Percentiles rank a stretch among this genome's conserved stretches.
phyloP scores from a whole-genome alignment of 2,329 filamentous ascomycete genomes.

The Colletotrichum sojae region DNA sequence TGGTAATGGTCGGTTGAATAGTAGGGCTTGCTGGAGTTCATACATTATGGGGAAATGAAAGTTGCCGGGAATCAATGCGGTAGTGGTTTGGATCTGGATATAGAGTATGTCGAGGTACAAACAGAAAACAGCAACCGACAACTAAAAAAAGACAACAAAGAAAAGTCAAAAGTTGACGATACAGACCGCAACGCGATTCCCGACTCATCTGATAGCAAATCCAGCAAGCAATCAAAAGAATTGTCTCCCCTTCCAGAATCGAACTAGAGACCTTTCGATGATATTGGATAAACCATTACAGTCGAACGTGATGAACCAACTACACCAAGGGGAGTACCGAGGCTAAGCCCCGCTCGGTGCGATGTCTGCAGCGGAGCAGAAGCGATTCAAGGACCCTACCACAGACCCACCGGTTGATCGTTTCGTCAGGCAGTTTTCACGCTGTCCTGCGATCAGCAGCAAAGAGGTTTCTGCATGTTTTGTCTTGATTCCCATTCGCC shows the following conservation, averaged over 20 bases:
- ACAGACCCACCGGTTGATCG: not conserved
- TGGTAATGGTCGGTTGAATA: no score
- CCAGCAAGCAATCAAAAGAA: not conserved
- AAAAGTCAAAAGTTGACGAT: not conserved
- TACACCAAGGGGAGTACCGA: slow-evolving; percentile 36
- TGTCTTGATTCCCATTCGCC: no score
- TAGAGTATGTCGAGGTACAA: no score
- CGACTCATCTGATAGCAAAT: not conserved
- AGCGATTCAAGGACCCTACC: not conserved
- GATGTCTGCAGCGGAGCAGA: accelerated
- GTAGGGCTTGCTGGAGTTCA: no score
- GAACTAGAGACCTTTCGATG: slow-evolving; percentile 39
- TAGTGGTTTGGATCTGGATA: no score
- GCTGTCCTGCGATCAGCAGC: no score
- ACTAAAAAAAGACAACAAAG: not conserved
- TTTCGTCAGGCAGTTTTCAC: not conserved
- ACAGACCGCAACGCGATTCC: no score
- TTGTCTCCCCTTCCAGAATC: slow-evolving; percentile 36
- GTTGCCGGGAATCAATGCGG: no score
- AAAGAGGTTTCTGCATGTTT: no score
- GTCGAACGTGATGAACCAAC: slow-evolving; percentile 40
- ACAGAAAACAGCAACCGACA: not conserved
- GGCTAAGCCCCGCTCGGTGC: slow-evolving; percentile 28
- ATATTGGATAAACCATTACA: slow-evolving; percentile 31
- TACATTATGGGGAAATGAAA: no score